Conservation (phyloP, 208 protist species). For the Leishmania arabica region DNA sequence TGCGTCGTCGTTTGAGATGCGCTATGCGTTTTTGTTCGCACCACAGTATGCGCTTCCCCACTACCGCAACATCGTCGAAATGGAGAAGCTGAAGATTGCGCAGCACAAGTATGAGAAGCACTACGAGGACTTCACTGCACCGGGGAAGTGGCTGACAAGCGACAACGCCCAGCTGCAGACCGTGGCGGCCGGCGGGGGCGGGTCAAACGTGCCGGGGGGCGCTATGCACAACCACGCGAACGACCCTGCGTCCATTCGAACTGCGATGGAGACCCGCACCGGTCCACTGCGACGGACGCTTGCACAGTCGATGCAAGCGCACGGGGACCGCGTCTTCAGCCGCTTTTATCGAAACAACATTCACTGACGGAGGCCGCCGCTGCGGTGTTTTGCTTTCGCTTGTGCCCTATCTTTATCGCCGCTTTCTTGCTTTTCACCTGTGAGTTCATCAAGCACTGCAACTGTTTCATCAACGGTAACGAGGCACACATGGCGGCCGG, state of each 20-base stretch:
- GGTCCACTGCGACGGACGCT: constrained; percentile 60
- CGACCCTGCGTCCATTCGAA: constrained; percentile 32
- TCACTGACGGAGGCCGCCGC: constrained; percentile 36
- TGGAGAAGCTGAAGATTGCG: constrained; percentile 87
- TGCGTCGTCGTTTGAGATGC: constrained; percentile 85
- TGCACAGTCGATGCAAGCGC: constrained; percentile 67
- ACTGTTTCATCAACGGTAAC: background rate
- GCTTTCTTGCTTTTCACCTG: background rate
- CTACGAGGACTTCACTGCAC: constrained; percentile 84
- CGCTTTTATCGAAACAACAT: constrained; percentile 90
- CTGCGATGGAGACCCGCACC: constrained; percentile 73
- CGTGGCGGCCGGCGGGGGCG: constrained; percentile 65
- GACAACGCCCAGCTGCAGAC: constrained; percentile 81
- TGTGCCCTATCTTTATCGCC: background rate
- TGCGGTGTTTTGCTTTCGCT: background rate
- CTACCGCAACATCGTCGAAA: constrained; percentile 82
- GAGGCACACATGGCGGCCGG: background rate
- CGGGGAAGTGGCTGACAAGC: constrained; percentile 81
- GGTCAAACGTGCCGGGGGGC: constrained; percentile 64
- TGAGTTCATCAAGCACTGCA: background rate
- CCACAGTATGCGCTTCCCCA: constrained; percentile 59
- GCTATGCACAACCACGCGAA: constrained; percentile 74
- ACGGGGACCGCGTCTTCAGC: constrained; percentile 81
- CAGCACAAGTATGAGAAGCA: constrained; percentile 92
- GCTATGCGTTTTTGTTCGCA: constrained; percentile 73